A percentile compares a stretch with the other conserved stretches of the same genome.
These are phyloP conservation scores for Pelargonium cotyledonis DNA, from an alignment of 441 rosid species.

Conservation along the genomic window DNA sequence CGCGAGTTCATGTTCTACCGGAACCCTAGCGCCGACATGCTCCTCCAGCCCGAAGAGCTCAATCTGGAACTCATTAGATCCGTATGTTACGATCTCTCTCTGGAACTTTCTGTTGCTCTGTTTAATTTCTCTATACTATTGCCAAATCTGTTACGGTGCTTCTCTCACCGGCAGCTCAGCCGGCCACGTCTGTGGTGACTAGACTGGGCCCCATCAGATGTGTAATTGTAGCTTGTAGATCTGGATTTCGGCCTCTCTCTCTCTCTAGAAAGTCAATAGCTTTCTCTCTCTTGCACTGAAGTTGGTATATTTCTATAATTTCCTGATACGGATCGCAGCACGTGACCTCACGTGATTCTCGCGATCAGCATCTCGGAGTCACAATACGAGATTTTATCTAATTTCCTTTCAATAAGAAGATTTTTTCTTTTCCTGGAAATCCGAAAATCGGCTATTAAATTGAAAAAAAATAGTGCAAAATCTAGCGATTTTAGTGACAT, in stretches of 20 bases:
- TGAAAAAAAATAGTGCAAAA: too few species aligned
- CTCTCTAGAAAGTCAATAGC: too few species aligned
- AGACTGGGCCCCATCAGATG: too few species aligned
- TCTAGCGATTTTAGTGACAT: neutral
- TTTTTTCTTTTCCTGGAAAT: too few species aligned
- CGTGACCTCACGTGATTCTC: constrained; percentile 4
- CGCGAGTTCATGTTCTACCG: neutral
- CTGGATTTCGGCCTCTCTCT: too few species aligned
- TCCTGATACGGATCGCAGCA: neutral
- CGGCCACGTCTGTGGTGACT: neutral
- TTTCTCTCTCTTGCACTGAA: too few species aligned
- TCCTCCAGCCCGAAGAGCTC: neutral
- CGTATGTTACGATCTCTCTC: neutral
- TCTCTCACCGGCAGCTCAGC: neutral
- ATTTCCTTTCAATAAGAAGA: too few species aligned
- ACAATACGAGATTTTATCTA: too few species aligned
- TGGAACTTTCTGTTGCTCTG: neutral
- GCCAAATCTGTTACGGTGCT: neutral
- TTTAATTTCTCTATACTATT: neutral
- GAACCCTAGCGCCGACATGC: neutral
- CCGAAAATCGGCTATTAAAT: too few species aligned
- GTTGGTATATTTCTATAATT: too few species aligned
- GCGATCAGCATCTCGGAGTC: too few species aligned
- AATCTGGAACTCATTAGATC: neutral
- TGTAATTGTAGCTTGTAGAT: neutral